Evolutionary conservation across 176 grass and related monocot genomes (phyloP), one percentile per base, ranked within the genome.

Genomic region (Oryza meyeriana): DNA sequence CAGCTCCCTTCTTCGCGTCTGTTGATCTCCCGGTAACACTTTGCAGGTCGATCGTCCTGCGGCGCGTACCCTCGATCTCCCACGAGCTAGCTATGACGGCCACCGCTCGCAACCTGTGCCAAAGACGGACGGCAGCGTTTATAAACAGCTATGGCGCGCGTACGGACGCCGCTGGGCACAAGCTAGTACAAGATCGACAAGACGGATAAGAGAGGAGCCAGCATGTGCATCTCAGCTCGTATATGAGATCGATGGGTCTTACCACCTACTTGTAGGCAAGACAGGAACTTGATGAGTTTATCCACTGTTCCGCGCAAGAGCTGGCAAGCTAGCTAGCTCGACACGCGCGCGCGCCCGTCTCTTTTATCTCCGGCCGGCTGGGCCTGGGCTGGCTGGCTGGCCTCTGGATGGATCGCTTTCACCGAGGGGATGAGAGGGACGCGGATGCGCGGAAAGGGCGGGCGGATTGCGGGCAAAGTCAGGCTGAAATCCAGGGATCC

Each of bases 381-480:
- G n/a, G n/a, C n/a, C n/a, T n/a, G n/a, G 14, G 26, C 22, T n/a
- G 55, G 48, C 48, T 1, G 44, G 44, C 44, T 16, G 44, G 44
- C 39, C 10, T 11, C 39, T 47, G 47, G 58, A 25, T 11, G 50
- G 28, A 28, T 90, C 84, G 67, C 79, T 90, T 86, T 90, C 88
- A 44, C 83, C 66, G 73, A 41, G 35, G 82, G 81, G 33, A 52
- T 50, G 69, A 75, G 69, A 88, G 57, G 78, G 55, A 73, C 57
- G 72, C 66, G 79, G 67, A 3, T 12, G 52, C 34, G 58, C 81
- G 66, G 80, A 88, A 93, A 90, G 87, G 65, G 59, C 81, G 75
- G 95, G 89, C 93, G 88, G 91, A 98, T 94, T 98, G 88, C 87
- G 79, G 90, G 92, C 83, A 82, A 98, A 98, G 95, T 90, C 88